These are phyloP conservation scores for Calendula officinalis DNA, from an alignment of 129 eudicot species.

Conservation along the genomic window DNA sequence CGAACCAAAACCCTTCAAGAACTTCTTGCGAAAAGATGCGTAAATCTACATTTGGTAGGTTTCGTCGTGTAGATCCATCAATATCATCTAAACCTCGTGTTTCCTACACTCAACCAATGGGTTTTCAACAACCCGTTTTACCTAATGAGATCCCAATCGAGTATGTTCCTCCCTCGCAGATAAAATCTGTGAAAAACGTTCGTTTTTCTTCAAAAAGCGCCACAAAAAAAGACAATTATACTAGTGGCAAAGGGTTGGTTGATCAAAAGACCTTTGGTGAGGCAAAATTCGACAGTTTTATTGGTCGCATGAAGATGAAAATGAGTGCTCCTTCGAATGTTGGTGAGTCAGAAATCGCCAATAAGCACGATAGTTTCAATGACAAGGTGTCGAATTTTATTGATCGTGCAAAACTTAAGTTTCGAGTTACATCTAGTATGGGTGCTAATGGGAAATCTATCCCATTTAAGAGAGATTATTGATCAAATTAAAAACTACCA, in stretches of 20 bases:
- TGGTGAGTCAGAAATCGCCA: conserved; percentile 14
- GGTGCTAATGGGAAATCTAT: conserved; percentile 21
- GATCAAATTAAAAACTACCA: conserved; percentile 1
- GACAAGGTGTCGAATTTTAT: conserved; percentile 56
- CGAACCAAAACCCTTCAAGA: conserved; percentile 19
- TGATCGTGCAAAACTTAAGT: conserved; percentile 42
- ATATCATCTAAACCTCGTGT: conserved; percentile 20
- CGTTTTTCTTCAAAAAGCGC: conserved; percentile 12
- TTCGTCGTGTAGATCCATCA: conserved; percentile 20
- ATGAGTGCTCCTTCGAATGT: conserved; percentile 40
- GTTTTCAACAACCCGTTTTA: conserved; percentile 12
- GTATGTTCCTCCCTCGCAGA: conserved; percentile 19
- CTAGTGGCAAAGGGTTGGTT: conserved; percentile 15
- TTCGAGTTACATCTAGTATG: conserved; percentile 40
- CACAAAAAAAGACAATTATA: background rate
- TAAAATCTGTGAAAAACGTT: conserved; percentile 19
- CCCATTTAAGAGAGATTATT: conserved; percentile 18
- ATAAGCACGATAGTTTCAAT: conserved; percentile 55
- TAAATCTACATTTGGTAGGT: conserved; percentile 30
- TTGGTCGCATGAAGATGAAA: conserved; percentile 42
- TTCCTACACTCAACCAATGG: conserved; percentile 23
- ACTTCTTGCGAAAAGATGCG: conserved; percentile 36
- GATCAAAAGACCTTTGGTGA: conserved; percentile 27
- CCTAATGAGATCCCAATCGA: conserved; percentile 32
- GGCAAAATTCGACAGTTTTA: conserved; percentile 37